phyloP scores from a whole-genome alignment of 441 rosid genomes.

The Croton setiger region DNA sequence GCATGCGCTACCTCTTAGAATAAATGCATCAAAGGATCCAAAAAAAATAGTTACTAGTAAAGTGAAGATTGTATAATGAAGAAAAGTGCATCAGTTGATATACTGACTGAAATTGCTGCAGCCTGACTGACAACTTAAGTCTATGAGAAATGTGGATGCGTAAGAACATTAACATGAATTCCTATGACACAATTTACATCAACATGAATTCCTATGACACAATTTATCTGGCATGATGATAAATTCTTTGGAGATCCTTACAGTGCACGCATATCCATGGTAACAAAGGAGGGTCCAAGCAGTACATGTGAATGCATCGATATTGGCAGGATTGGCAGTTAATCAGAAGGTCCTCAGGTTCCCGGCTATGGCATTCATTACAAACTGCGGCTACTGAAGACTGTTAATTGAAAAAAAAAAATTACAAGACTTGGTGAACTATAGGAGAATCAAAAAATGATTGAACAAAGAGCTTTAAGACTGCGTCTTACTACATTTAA shows the following conservation, averaged over 20 bases:
- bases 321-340: constrained; percentile 62
- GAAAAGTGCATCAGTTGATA: background rate
- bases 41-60: background rate
- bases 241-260: constrained; percentile 65
- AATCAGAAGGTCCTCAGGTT: constrained; percentile 79
- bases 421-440: constrained; percentile 2
- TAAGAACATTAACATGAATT: background rate
- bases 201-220: background rate
- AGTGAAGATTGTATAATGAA: background rate
- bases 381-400: constrained; percentile 45
- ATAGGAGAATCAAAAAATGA: too few relatives aligned
- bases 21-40: background rate
- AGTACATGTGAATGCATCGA: constrained; percentile 68
- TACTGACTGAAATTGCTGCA: background rate
- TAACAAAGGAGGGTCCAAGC: constrained; percentile 73
- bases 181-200: constrained; percentile 18
- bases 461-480: too few relatives aligned
- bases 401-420: constrained; percentile 28
- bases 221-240: constrained; percentile 35
- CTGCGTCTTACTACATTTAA: too few relatives aligned
- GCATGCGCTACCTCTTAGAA: too few relatives aligned
- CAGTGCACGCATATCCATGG: constrained; percentile 94
- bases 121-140: background rate
- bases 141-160: background rate
- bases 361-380: constrained; percentile 49